Evolutionary conservation across 1,284 basidiomycete species (phyloP), one percentile per base, ranked within the genome.

Genomic region (Ustilago curta): DNA sequence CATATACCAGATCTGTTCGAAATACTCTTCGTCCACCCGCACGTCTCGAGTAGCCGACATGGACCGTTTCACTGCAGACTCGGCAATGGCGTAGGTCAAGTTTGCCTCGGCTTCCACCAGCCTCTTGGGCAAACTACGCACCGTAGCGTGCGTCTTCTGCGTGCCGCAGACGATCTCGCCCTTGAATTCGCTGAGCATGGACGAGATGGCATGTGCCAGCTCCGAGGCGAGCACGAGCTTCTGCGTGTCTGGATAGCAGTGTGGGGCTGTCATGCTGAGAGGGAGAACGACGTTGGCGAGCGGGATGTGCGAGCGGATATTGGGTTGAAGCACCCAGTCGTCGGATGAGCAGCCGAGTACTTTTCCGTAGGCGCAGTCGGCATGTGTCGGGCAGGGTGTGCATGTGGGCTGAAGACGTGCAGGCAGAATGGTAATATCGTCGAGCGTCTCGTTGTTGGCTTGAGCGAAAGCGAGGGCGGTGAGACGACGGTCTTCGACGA

Each of bases 221-320:
- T 83, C 81, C 1, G 72, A 65, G 0, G 79, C 82, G 9, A 83
- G 75, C 16, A 82, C 65, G 7, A 81, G 73, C 72, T 83, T 83
- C 53, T 78, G 74, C 47, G 81, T 79, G 64, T 83, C 82, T 1
- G 82, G 81, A 19, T 74, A 65, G 60, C 82, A 83, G 19, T 42
- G 43, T 0, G 78, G 72, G 4, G 56, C 40, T 0, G 62, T 60
- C 64, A 48, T 64, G 31, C 62, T 47, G 5, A 80, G 69, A 7
- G 83, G 83, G 8, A 83, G 55, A 21, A 68, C 19, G 5, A 27
- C 54, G 0, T 48, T 50, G 16, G 70, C 35, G 18, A 83, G 44
- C 1, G 83, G 83, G 9, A 83, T 21, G 9, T 70, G 65, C 29
- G 68, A 67, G 16, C 67, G 53, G 16, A 70, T 29, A 16, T 76